These are phyloP conservation scores for Tolypocladium pustulatum DNA, from an alignment of 2,329 filamentous ascomycete genomes.

Conservation along the genomic window DNA sequence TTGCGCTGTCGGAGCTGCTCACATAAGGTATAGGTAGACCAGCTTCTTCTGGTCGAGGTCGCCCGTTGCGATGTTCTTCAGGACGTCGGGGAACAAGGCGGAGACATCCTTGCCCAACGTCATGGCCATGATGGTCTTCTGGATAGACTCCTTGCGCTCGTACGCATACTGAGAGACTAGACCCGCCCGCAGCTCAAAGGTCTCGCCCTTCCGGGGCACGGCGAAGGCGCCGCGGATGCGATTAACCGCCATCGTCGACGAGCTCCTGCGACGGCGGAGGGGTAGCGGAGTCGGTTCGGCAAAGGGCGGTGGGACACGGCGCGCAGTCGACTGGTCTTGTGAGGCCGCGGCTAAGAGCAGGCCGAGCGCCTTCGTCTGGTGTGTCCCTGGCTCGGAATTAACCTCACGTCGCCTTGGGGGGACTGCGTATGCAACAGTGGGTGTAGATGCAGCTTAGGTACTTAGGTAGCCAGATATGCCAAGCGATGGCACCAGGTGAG, in stretches of 20 bases:
- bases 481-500: not conserved
- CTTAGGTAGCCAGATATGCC: not conserved
- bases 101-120: conserved; percentile 98
- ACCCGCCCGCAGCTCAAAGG: conserved; percentile 90
- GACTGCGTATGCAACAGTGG: not conserved
- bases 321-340: not conserved
- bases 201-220: conserved; percentile 91
- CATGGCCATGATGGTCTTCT: conserved; percentile 99
- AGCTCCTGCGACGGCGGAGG: conserved; percentile 3
- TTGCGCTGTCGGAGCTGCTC: conserved; percentile 19
- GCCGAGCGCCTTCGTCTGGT: not conserved
- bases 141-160: conserved; percentile 97
- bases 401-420: not conserved
- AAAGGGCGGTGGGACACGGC: not conserved
- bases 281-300: conserved; percentile 7
- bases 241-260: conserved; percentile 72
- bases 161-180: conserved; percentile 98
- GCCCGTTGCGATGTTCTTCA: conserved; percentile 94
- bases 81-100: conserved; percentile 87
- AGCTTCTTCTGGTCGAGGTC: conserved; percentile 99
- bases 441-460: not conserved
- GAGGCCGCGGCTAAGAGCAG: not conserved
- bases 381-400: not conserved
- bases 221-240: conserved; percentile 90
- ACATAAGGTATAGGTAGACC: conserved; percentile 97